Base-by-base conservation (phyloP, 176 grass and related monocot species). In the Lolium multiflorum region DNA sequence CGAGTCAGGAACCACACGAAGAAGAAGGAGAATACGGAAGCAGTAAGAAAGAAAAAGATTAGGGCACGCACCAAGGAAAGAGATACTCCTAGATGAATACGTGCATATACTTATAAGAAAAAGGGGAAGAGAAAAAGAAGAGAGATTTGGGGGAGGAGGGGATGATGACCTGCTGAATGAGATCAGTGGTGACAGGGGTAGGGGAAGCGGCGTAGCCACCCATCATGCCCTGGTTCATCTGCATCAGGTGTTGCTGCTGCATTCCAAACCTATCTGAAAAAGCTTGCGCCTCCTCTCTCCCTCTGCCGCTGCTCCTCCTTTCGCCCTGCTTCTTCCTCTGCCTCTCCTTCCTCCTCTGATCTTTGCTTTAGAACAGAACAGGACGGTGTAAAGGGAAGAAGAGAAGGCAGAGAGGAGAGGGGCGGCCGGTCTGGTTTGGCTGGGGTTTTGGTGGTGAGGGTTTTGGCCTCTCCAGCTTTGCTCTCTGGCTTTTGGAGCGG, bases 181-280 rank as follows among this genome's bases (percentile, higher is more conserved):
- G 87, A 94, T 97, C 94, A 87, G 94, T 97, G 79, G 94, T 97
- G 85, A 94, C 92, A 85, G 89, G 65, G 46, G 85, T 63, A 87
- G 94, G 90, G 50, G 94, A 90, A 69, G 89, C 90, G 69, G 85
- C 90, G 83, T 94, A 97, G 73, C 94, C 89, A 83, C 94, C 94
- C 85, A 97, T 97, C 92, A 97, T 93, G 78, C 69, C 81, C 92
- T 94, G 94, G 94, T 97, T 97, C 94, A 97, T 94, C 92, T 97
- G 94, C 94, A 97, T 94, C 85, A 97, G 89, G 90, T 94, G 92
- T 84, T 97, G 94, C 88, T 93, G 91, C 87, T 94, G 91, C 92
- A 94, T 93, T 86, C 81, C 85, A 83, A 72, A 11, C 48, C 41
- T 56, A 70, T 39, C 63, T 58, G 66, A 52, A 75, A 84, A 89